Evolutionary conservation across 2,329 filamentous ascomycete species (phyloP), one percentile per base, ranked within the genome.

Genomic region (Fusarium guadeloupense): DNA sequence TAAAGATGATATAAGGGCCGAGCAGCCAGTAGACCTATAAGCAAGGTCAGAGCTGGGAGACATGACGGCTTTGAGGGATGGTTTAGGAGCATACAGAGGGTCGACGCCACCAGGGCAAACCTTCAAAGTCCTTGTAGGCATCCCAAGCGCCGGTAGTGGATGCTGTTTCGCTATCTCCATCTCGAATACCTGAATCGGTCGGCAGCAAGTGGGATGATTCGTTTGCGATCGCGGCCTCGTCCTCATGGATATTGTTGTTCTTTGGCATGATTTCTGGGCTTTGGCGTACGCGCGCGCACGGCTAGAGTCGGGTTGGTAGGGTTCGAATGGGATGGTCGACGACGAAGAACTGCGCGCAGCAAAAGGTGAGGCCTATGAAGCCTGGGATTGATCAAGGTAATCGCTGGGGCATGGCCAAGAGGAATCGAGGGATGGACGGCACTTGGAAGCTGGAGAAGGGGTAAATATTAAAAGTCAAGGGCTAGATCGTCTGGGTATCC

Each of bases 11-110:
- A 75, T 93, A 95, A 1, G 93, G 91, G 0, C 85, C 86, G 8
- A 98, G 75, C 5, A 98, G 81, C 91, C 93, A 98, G 75, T 83
- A 91, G 46, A 96, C 85, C 91, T 91, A 58, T 28, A 42, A 48
- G 23, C 17, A 54, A 39, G 46, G 62, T 75, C 63, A 74, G 68
- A 59, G 37, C 49, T 43, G 26, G 19, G 23, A 35, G 26, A 39
- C 31, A 23, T 50, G 30, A 43, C 31, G 23, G 19, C 20, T 49
- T 54, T 34, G 19, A 23, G 23, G 20, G 19, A 14, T 44, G 40
- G 49, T 14, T n/a, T 16, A 38, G 14, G 25, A 43, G 59, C 83
- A 62, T 78, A 89, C 85, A 40, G 86, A 89, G 13, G 89, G 89
- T 63, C 73, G 79, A 59, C 78, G 83, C 80, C 86, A 87, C 85